Evolutionary conservation across 768 basidiomycete species (phyloP), one percentile per base, ranked within the genome.

Genomic region (Tylopilus vinaceipallidus): DNA sequence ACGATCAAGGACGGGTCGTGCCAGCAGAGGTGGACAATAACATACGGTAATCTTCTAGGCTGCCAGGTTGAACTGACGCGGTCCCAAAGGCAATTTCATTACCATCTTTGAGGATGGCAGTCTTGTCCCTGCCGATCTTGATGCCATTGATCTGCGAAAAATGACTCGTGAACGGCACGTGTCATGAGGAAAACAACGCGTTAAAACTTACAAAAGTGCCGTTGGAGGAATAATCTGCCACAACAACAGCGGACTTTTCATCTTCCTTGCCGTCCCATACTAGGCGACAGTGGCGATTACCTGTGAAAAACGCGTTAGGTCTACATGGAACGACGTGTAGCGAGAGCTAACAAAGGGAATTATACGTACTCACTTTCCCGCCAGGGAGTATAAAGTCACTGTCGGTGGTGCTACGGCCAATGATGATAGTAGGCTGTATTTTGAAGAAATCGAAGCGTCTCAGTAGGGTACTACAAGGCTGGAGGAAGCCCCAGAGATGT

Each of bases 21-120:
- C 33, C 20, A 11, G 16, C 23, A 48, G 19, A 14, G 11, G 22
- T 29, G 40, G 44, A 56, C 30, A 20, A 17, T 43, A 14, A 76
- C 86, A 53, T 49, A 88, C 90, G 83, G 62, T 87, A 91, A 62
- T 92, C 91, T 58, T 91, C 89, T 22, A 71, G 72, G 26, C 57
- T 76, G 42, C 71, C 70, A 40, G 63, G 66, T 59, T 78, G 81
- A 22, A 75, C 74, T 16, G 64, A 59, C 12, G 66, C 71, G 12
- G 80, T 80, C 8, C 95, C 95, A 56, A 98, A 88, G 8, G 88
- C 84, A 58, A 98, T 79, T 67, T 94, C 91, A 62, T 90, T 89
- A 7, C 94, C 93, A 29, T 77, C 71, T 49, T 69, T 70, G 52
- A 82, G 71, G 37, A 78, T 62, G 20, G 71, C 69, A 19, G 73